Base-by-base conservation (phyloP, 2,329 filamentous ascomycete species). In the Trematosphaeria pertusa region DNA sequence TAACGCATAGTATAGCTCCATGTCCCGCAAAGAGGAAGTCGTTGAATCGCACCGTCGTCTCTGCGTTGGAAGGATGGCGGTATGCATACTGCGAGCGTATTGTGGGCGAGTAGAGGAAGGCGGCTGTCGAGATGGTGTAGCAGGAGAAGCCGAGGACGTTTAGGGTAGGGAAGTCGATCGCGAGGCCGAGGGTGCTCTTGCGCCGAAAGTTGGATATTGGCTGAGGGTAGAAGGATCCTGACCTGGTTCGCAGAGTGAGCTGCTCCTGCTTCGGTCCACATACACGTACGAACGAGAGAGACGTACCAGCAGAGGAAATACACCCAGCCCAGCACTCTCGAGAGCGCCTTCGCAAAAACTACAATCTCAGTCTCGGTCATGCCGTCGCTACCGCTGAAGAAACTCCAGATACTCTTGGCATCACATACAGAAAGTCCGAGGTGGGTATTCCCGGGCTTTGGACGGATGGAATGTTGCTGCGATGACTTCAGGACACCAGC, bases 181-280 rank as follows among this genome's bases (percentile, higher is more conserved):
- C 89, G 4, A 93, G 86, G 31, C 94, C 94, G 15, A 84, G 81
- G 4, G 92, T 97, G 7, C 89, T 88, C 46, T 84, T 83, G 43
- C 91, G 87, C 21, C 78, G 78, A 70, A 81, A 87, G 78, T 97
- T 97, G 53, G 91, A 81, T 50, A 95, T 74, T 5, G 88, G 85
- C 69, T 97, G 94, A 1, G 93, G 92, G 71, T 97, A 97, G 76
- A 97, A 97, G 12, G 91, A 96, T 12, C 87, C 75, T 10, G 89
- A 93, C 93, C 93, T 69, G 46, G 8, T 19, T 12, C 36, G 21
- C 30, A 18, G 33, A n/a, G 28, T 39, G 6, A 46, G 28, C 12
- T 24, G 24, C 15, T 15, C 11, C 11, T 12, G 12, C 12, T 28
- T 45, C 2, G 10, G 15, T 36, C 30, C 5, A 28, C 3, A 18